These are phyloP conservation scores for Senna tora DNA, from an alignment of 306 rosid species.

Conservation along the genomic window DNA sequence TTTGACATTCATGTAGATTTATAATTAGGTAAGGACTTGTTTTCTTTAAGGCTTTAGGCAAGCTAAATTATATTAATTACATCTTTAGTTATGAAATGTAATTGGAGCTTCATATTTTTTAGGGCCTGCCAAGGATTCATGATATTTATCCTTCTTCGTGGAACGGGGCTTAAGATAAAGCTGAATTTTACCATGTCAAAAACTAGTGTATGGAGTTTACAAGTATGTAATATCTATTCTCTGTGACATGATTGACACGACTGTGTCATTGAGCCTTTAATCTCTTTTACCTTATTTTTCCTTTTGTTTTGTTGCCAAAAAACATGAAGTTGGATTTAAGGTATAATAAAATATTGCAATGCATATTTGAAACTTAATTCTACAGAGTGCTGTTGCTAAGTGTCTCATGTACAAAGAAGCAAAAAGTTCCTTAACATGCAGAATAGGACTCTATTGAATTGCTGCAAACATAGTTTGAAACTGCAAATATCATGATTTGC, in stretches of 20 bases:
- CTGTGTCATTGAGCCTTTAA: not conserved
- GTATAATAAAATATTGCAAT: not conserved
- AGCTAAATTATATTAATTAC: not conserved
- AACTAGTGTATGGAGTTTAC: not conserved
- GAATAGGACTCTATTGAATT: not conserved
- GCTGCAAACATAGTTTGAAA: not conserved
- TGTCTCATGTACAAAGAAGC: not conserved
- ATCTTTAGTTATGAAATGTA: slow-evolving; percentile 11
- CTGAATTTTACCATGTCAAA: slow-evolving; percentile 2
- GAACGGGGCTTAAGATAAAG: not conserved
- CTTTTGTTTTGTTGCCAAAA: slow-evolving; percentile 1
- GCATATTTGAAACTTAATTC: slow-evolving; percentile 13
- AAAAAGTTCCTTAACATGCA: not conserved
- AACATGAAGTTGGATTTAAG: not conserved
- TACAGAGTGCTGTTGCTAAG: not conserved
- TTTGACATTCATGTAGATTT: not conserved
- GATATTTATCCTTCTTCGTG: slow-evolving; percentile 18
- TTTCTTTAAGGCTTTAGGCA: not conserved
- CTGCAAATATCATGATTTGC: slow-evolving; percentile 1
- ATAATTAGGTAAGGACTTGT: not conserved
- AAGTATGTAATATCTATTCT: not conserved
- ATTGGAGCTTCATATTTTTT: not conserved
- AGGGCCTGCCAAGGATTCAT: slow-evolving; percentile 8
- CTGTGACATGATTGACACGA: not conserved
- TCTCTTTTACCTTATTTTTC: not conserved